Evolutionary conservation across 78 protist species (phyloP).

Genomic region (Parvularia atlantis): DNA sequence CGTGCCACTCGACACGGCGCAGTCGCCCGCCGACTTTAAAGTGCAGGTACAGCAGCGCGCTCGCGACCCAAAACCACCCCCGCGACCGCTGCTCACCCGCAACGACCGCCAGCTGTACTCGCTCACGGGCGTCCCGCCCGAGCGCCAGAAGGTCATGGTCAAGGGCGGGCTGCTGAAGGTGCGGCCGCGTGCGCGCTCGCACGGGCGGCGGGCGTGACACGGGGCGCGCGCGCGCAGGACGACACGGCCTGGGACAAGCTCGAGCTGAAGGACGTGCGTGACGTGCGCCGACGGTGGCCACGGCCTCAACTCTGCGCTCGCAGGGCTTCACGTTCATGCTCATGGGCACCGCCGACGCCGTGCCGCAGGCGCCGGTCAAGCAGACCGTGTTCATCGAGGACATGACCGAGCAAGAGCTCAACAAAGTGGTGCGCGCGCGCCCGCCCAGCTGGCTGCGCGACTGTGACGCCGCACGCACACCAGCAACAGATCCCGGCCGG

Average conservation of each 20-base stretch:
- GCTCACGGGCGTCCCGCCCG: conserved; percentile 68
- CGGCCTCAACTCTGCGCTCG: no score
- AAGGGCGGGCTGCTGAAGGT: conserved; percentile 15
- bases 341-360: conserved; percentile 51
- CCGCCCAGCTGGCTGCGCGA: no score
- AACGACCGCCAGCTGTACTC: conserved; percentile 33
- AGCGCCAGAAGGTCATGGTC: conserved; percentile 60
- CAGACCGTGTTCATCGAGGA: conserved; percentile 42
- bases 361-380: neutral
- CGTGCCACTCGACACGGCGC: conserved; percentile 40
- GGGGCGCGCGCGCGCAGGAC: no score
- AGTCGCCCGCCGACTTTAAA: neutral
- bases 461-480: no score
- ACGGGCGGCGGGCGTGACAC: neutral
- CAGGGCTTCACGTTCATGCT: conserved; percentile 51
- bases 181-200: neutral
- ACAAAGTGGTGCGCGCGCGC: neutral
- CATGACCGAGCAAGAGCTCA: conserved; percentile 24
- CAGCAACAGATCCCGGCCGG: conserved; percentile 17
- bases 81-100: neutral
- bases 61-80: no score
- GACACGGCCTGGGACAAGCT: conserved; percentile 36
- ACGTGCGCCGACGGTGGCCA: no score
- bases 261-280: conserved; percentile 25
- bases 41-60: no score